Percentiles rank a stretch among this genome's conserved stretches.
Conservation (phyloP, 2,329 filamentous ascomycete genomes). For the Blastomyces percursus region DNA sequence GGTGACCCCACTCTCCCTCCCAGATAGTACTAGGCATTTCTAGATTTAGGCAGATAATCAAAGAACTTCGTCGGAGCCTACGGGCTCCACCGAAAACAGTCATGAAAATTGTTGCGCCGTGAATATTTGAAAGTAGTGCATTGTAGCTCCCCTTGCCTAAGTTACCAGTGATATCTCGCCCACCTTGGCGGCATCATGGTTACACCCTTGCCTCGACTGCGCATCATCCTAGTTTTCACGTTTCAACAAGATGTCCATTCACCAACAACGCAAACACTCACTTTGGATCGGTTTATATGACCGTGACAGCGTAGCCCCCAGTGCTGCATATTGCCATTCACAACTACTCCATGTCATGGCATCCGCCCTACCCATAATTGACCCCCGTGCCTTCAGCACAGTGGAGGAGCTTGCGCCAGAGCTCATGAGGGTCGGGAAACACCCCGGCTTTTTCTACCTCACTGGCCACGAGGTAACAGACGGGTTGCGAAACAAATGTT, state of each 20-base stretch:
- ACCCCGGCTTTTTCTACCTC: background rate
- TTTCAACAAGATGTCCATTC: background rate
- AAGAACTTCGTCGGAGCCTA: constrained; percentile 7
- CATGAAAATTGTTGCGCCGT: background rate
- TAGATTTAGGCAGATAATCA: constrained; percentile 8
- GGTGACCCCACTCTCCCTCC: background rate
- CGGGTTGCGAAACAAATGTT: background rate
- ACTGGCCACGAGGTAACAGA: background rate
- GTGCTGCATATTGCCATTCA: background rate
- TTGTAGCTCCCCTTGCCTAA: background rate
- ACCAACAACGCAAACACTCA: background rate
- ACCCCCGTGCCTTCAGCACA: background rate
- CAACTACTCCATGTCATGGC: background rate
- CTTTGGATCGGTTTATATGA: constrained; percentile 33
- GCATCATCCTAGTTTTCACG: background rate
- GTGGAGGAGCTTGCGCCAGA: background rate
- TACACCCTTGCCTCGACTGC: background rate
- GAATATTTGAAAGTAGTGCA: constrained; percentile 7
- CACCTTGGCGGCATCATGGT: background rate
- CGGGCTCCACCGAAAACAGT: constrained; percentile 4
- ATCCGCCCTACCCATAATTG: background rate
- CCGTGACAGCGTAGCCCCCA: background rate
- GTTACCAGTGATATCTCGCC: no score
- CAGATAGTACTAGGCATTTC: constrained; percentile 1
- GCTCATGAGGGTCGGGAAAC: background rate